Evolutionary conservation across 805 yeast genomes (phyloP).

Genomic region (Myxozyma neglecta): DNA sequence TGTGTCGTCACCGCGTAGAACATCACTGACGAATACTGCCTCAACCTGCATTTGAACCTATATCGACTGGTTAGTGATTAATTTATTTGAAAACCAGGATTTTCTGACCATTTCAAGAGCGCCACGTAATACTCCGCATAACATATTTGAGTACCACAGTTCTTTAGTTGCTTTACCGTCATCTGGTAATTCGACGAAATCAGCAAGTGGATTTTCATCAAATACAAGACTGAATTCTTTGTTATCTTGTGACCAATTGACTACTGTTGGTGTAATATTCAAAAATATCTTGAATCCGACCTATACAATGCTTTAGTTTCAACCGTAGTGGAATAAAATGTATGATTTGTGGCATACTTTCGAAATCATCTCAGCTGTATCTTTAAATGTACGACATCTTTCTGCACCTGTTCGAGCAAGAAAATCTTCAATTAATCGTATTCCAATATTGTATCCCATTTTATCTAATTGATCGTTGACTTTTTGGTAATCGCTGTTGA

Average conservation of each 20-base stretch:
- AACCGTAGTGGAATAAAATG: not conserved
- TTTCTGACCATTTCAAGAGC: constrained; percentile 71
- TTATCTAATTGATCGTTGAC: constrained; percentile 82
- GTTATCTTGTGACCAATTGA: constrained; percentile 74
- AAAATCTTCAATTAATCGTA: constrained; percentile 88
- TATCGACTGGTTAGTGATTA: not conserved
- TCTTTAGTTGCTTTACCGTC: constrained; percentile 68
- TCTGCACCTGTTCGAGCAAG: constrained; percentile 83
- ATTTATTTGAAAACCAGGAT: not conserved
- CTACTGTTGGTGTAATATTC: constrained; percentile 72
- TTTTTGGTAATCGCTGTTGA: constrained; percentile 66
- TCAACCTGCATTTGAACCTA: constrained; percentile 86
- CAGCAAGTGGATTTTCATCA: constrained; percentile 87
- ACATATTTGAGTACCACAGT: constrained; percentile 88
- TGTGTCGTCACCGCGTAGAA: constrained; percentile 72
- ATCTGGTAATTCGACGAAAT: constrained; percentile 90
- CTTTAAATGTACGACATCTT: constrained; percentile 75
- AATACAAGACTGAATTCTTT: constrained; percentile 71
- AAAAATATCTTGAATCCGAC: constrained; percentile 89
- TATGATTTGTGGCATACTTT: constrained; percentile 43
- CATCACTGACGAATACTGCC: constrained; percentile 74
- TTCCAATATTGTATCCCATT: constrained; percentile 95
- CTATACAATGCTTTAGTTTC: not conserved
- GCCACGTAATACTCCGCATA: constrained; percentile 88
- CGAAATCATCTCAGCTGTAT: constrained; percentile 81